phyloP scores from a whole-genome alignment of 2,329 filamentous ascomycete species.

The Tolypocladium sp. region DNA sequence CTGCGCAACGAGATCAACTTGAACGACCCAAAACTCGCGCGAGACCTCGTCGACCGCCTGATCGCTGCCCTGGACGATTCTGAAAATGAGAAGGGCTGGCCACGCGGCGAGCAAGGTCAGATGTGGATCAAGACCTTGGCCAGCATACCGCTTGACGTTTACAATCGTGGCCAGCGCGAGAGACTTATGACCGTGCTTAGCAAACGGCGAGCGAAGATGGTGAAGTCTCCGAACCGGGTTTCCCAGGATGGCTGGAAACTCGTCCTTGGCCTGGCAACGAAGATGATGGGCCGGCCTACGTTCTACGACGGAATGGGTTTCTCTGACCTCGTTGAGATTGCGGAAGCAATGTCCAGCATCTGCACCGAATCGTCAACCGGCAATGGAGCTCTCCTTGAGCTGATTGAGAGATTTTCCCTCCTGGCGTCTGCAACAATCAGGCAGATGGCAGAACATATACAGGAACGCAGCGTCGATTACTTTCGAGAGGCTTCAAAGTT shows the following conservation, averaged over 20 bases:
- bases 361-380: slow-evolving; percentile 12
- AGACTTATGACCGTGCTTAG: slow-evolving; percentile 27
- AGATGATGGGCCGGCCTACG: slow-evolving; percentile 40
- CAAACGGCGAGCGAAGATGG: slow-evolving; percentile 13
- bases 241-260: slow-evolving; percentile 22
- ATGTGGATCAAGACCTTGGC: slow-evolving; percentile 23
- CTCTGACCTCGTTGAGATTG: slow-evolving; percentile 21
- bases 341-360: slow-evolving; percentile 20
- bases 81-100: slow-evolving; percentile 20
- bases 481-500: slow-evolving; percentile 21
- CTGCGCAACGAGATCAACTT: slow-evolving; percentile 28
- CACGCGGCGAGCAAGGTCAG: slow-evolving; percentile 16
- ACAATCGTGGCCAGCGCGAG: slow-evolving; percentile 34
- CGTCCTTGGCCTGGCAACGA: slow-evolving; percentile 35
- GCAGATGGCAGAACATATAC: slow-evolving; percentile 34
- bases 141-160: slow-evolving; percentile 25
- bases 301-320: slow-evolving; percentile 40
- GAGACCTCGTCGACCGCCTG: slow-evolving; percentile 21
- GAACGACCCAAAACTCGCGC: slow-evolving; percentile 21
- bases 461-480: slow-evolving; percentile 32
- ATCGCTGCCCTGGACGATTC: slow-evolving; percentile 18
- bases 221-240: slow-evolving; percentile 14
- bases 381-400: slow-evolving; percentile 18
- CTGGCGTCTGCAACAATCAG: slow-evolving; percentile 24
- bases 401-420: slow-evolving; percentile 21